A percentile compares a stretch with the other conserved stretches of the same genome.
Conservation (phyloP, 2,329 filamentous ascomycete genomes). For the Ustilaginoidea virens region DNA sequence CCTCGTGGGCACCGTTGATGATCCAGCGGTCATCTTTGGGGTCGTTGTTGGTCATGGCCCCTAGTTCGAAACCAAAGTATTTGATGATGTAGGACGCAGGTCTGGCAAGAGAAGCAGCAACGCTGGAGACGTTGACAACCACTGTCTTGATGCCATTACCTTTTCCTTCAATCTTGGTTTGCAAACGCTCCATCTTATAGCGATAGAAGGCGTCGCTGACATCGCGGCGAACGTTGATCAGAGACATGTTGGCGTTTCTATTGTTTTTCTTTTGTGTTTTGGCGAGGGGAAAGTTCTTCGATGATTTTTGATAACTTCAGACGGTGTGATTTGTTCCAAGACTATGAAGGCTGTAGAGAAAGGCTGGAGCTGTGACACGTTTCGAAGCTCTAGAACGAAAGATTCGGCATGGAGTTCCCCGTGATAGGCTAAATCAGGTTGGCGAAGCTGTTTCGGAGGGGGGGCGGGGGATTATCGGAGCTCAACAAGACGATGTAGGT, state of each 20-base stretch:
- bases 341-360: constrained; percentile 7
- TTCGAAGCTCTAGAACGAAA: constrained; percentile 9
- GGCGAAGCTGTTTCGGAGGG: constrained; percentile 21
- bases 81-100: constrained; percentile 95
- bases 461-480: constrained; percentile 32
- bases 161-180: constrained; percentile 99
- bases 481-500: constrained; percentile 33
- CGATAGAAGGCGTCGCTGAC: constrained; percentile 98
- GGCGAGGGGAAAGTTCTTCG: too few species aligned
- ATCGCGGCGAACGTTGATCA: constrained; percentile 97
- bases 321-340: constrained; percentile 4
- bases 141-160: constrained; percentile 99
- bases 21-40: constrained; percentile 98
- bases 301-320: too few species aligned
- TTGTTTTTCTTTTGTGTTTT: too few species aligned
- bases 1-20: constrained; percentile 97
- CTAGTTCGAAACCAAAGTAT: constrained; percentile 98
- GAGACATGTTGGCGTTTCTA: constrained; percentile 75
- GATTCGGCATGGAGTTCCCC: constrained; percentile 23
- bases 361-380: too few species aligned
- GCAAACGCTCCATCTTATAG: constrained; percentile 99
- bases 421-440: constrained; percentile 10
- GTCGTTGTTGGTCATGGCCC: constrained; percentile 96
- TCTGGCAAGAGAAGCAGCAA: constrained; percentile 81
- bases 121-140: constrained; percentile 89